phyloP scores from a whole-genome alignment of 306 rosid species.

The Quercus alba region DNA sequence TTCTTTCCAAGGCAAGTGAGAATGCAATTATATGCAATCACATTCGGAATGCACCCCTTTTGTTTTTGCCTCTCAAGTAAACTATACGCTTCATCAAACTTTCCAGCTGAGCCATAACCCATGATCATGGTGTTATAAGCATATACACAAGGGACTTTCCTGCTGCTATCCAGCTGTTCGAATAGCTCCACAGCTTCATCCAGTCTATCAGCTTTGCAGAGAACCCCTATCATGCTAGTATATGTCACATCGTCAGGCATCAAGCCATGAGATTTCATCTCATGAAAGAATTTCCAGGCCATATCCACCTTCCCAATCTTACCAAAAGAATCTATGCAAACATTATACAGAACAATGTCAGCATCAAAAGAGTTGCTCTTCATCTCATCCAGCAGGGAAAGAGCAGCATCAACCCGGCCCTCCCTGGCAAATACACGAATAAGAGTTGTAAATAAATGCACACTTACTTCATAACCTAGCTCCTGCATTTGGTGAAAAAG shows the following conservation, averaged over 20 bases:
- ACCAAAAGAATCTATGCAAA: conserved; percentile 91
- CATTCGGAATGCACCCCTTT: conserved; percentile 86
- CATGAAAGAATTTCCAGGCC: conserved; percentile 99
- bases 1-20: conserved; percentile 83
- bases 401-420: conserved; percentile 80
- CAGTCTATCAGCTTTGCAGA: conserved; percentile 75
- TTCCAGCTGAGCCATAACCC: conserved; percentile 93
- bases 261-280: conserved; percentile 68
- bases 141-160: conserved; percentile 89
- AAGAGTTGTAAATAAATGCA: conserved; percentile 86
- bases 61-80: conserved; percentile 87
- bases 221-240: conserved; percentile 94
- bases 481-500: conserved; percentile 92
- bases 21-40: conserved; percentile 78
- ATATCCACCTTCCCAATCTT: conserved; percentile 89
- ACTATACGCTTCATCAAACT: conserved; percentile 77
- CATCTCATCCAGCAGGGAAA: conserved; percentile 90
- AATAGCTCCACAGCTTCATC: conserved; percentile 77
- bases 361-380: conserved; percentile 67
- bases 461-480: conserved; percentile 79
- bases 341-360: conserved; percentile 84
- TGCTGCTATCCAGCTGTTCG: conserved; percentile 68
- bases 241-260: conserved; percentile 81
- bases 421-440: conserved; percentile 76
- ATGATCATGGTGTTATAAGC: conserved; percentile 97